A percentile compares a stretch with the other conserved stretches of the same genome.
Conservation (phyloP, 257 asterid species). For the Penstemon davidsonii region DNA sequence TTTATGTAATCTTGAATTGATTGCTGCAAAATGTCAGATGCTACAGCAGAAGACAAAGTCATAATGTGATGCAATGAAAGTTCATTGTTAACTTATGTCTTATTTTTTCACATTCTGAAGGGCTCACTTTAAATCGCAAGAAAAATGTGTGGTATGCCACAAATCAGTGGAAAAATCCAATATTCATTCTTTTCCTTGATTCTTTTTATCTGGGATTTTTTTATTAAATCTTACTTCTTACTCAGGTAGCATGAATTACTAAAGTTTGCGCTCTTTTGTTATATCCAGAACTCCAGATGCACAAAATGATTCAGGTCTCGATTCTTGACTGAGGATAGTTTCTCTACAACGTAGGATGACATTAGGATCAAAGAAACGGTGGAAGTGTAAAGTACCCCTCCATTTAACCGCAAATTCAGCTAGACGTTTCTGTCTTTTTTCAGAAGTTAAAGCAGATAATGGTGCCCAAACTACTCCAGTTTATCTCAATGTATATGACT, state of each 20-base stretch:
- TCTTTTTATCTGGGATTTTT: not conserved
- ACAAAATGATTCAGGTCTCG: constrained; percentile 26
- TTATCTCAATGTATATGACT: constrained; percentile 64
- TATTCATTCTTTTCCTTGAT: not conserved
- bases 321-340: constrained; percentile 38
- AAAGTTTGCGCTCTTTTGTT: constrained; percentile 12
- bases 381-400: constrained; percentile 73
- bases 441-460: constrained; percentile 49
- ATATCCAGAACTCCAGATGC: constrained; percentile 54
- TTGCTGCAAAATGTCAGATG: not conserved
- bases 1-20: not conserved
- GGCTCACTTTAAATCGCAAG: too few relatives aligned
- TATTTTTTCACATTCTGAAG: not conserved
- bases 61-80: not conserved
- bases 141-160: too few relatives aligned
- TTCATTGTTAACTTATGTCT: not conserved
- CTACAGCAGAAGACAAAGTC: not conserved
- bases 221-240: not conserved
- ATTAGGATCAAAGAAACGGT: constrained; percentile 62
- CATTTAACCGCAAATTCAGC: constrained; percentile 62
- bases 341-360: constrained; percentile 53
- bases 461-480: constrained; percentile 57
- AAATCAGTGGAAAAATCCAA: not conserved
- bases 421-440: constrained; percentile 73
- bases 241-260: not conserved